Evolutionary conservation across 768 basidiomycete genomes (phyloP).

Genomic region (Calocera cornea): DNA sequence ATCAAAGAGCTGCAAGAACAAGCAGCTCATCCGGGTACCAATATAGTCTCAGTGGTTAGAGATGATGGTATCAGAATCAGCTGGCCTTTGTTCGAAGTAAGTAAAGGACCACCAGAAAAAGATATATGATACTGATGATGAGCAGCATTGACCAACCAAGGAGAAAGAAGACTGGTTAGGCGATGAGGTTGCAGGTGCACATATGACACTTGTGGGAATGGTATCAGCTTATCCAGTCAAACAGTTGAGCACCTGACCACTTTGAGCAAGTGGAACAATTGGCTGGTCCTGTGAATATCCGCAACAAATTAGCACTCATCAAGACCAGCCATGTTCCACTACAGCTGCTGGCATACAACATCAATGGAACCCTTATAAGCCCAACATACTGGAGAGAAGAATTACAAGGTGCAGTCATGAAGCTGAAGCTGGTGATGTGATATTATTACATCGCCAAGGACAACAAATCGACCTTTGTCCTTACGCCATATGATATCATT

Average conservation of each 20-base stretch:
- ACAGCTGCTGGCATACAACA: background rate
- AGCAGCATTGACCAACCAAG: background rate
- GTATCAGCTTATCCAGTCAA: too few relatives aligned
- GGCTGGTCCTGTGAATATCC: background rate
- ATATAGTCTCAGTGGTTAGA: background rate
- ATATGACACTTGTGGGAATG: too few relatives aligned
- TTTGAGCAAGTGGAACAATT: slow-evolving; percentile 1
- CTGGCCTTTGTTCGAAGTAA: background rate
- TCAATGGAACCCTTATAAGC: background rate
- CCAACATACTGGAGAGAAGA: background rate
- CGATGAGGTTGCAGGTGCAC: too few relatives aligned
- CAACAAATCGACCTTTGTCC: background rate
- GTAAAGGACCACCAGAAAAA: too few relatives aligned
- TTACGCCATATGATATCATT: background rate
- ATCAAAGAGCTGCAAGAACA: background rate
- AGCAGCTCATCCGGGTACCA: background rate
- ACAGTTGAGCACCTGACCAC: too few relatives aligned
- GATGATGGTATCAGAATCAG: background rate
- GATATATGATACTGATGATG: background rate
- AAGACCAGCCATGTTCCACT: background rate
- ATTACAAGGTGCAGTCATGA: background rate
- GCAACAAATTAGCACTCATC: background rate
- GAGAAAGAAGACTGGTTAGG: too few relatives aligned
- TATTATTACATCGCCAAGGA: background rate
- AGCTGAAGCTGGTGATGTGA: background rate